Percentiles rank a stretch among this genome's conserved stretches.
Evolutionary conservation across 2,329 filamentous ascomycete genomes (phyloP).

Genomic region (Ceratocystiopsis minuta): DNA sequence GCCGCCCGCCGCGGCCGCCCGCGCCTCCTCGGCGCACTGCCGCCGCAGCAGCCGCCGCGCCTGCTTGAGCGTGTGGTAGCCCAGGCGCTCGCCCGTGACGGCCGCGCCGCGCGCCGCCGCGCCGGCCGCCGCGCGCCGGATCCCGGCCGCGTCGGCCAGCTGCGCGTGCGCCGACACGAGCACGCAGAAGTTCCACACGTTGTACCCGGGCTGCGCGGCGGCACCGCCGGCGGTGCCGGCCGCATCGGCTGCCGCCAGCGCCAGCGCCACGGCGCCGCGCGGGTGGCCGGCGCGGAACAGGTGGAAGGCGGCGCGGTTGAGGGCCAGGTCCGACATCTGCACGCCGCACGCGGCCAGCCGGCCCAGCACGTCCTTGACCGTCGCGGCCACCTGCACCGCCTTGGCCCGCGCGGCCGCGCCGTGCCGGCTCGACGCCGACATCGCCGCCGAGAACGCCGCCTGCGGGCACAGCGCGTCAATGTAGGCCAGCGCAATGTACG

Average conservation of each 20-base stretch:
- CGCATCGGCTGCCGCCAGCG: slow-evolving; percentile 11
- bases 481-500: slow-evolving; percentile 21
- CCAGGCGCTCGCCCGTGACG: slow-evolving; percentile 9
- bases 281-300: slow-evolving; percentile 14
- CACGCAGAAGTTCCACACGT: slow-evolving; percentile 16
- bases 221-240: neutral
- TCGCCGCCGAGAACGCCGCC: neutral
- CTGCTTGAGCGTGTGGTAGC: slow-evolving; percentile 10
- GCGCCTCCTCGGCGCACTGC: neutral
- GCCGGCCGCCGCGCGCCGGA: slow-evolving; percentile 11
- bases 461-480: slow-evolving; percentile 17
- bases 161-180: slow-evolving; percentile 12
- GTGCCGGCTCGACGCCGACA: neutral
- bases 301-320: slow-evolving; percentile 15
- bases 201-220: slow-evolving; percentile 13
- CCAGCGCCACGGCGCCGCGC: slow-evolving; percentile 14
- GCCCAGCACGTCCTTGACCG: slow-evolving; percentile 10
- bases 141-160: slow-evolving; percentile 12
- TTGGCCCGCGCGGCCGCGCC: neutral
- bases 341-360: slow-evolving; percentile 11
- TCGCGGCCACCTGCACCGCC: slow-evolving; percentile 8
- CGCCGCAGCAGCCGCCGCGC: slow-evolving; percentile 6
- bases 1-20: no score
- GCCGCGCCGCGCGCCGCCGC: slow-evolving; percentile 5
- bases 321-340: slow-evolving; percentile 10